Evolutionary conservation across 2,329 filamentous ascomycete species (phyloP), one percentile per base, ranked within the genome.

Genomic region (Stenocarpella maydis): DNA sequence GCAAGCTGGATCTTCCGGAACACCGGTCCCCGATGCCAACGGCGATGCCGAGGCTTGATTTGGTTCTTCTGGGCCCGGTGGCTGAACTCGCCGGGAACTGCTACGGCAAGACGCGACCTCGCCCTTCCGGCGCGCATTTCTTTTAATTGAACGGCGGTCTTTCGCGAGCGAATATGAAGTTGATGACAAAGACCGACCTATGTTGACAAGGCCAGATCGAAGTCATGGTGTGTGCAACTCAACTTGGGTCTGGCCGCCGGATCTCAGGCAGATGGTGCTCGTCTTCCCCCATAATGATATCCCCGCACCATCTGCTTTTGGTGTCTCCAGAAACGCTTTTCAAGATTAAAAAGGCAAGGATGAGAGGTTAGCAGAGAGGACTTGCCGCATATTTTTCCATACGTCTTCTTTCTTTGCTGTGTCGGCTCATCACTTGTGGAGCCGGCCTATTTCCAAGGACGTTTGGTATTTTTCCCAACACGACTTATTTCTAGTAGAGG

Each of bases 1-100:
- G 84, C 87, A 90, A 73, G 91, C 88, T 78, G 84, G 85, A 60
- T 78, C 82, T 43, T 77, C 76, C n/a, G 79, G 81, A 64, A 77
- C 79, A 64, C 80, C 78, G 69, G 71, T 72, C 10, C 67, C 74
- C 39, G 86, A 89, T 75, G 80, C 86, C 75, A 88, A 88, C 74
- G 86, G 85, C 79, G 85, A 87, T 68, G 80, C 84, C 76, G 84
- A 87, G 73, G 84, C 82, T 79, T 76, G 82, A 80, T 75, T 72
- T 71, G 63, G 66, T 67, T 58, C 31, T 67, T 50, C 52, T 67
- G 65, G 21, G 65, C 41, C 52, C 52, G 37, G 52, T 67, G 52
- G 52, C 39, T 67, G 31, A 67, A 26, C 24, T 63, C 64, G 65
- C 54, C 63, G 61, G 52, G 55, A 55, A 63, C 53, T 49, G 65